Base-by-base conservation (phyloP, 306 rosid species). In the Cicer yamashitae region DNA sequence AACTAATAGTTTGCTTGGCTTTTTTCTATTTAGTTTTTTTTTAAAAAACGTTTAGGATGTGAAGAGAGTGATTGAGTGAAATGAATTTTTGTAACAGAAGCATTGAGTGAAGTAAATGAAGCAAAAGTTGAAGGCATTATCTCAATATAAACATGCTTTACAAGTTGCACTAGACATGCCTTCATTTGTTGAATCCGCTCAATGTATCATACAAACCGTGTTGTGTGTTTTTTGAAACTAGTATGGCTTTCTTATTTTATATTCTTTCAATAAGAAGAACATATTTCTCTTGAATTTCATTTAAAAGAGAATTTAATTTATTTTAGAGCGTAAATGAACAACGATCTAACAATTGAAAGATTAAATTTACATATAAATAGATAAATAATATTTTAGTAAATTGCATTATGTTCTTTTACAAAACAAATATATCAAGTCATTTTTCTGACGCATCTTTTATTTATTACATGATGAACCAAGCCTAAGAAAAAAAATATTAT, bases 91-190 rank as follows among this genome's bases (percentile, higher is more conserved):
- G 68, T 57, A 18, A 37, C 89, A 91, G 93, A 91, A 90, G 88
- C 93, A 22, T 75, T 94, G 69, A 87, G 64, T 65, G 82, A 84
- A 86, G 96, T 97, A 53, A 94, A 87, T 78, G 90, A 86, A 54
- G 90, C 92, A 0, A 94, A 91, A 78, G 7, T 84, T 70, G 94
- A 87, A 84, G 98, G 98, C 98, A 17, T 61, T 90, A 15, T 80
- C 78, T 2, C 82, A 83, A 63, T 91, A 90, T 75, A 96, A 89
- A 64, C 83, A 73, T 67, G 92, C 94, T 52, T 79, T 94, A 60
- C 88, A 87, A 46, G 68, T 79, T 70, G 89, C 91, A 14, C 90
- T 91, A 41, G 94, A 87, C 73, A 71, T 81, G 83, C 85, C 94
- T 67, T 79, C 91, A 22, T 81, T 92, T 37, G 86, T 77, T 57